Base-by-base conservation (phyloP, 805 yeast species). In the Lachancea mirantina region DNA sequence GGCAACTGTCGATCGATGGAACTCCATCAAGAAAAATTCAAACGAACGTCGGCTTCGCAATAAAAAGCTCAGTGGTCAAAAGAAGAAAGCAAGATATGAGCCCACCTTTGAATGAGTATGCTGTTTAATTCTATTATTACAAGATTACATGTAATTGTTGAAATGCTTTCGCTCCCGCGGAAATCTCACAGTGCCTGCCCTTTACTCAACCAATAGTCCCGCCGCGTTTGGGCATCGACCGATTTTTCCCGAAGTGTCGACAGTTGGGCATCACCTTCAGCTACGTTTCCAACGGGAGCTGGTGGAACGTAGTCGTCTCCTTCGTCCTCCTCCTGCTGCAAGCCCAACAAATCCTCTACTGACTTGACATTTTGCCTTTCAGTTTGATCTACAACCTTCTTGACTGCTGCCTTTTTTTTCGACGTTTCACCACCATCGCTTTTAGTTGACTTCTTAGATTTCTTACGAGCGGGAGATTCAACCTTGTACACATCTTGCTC, bases 1-100 rank as follows among this genome's bases (percentile, higher is more conserved):
- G 16, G 69, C 59, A n/a, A 59, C 74, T 52, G 34, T 25, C 19
- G 26, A 29, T 32, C 69, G 70, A 46, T 79, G 87, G 88, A 56
- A 57, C 6, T 52, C 55, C 5, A 55, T 61, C 3, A 43, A 45
- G 26, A 40, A 46, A 14, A 43, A 38, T 16, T 50, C 66, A 6
- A 60, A 67, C 23, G 63, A 59, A 21, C 38, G 35, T 18, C 38
- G 74, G 23, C 42, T 67, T 4, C 43, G 46, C 25, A 39, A 43
- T 4, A 73, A 72, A 41, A 59, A 61, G 39, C 34, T 42, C 18
- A 50, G 46, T 2, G 52, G 69, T 6, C 49, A 51, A 14, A 70
- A 62, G 48, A 69, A 67, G 44, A 49, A 51, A 26, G 41, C 52
- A 13, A 47, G 73, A 23, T 48, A 38, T 14, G 41, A 45, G 21